phyloP scores from a whole-genome alignment of 495 filamentous ascomycete genomes.

The Hypoxylon fuscum region DNA sequence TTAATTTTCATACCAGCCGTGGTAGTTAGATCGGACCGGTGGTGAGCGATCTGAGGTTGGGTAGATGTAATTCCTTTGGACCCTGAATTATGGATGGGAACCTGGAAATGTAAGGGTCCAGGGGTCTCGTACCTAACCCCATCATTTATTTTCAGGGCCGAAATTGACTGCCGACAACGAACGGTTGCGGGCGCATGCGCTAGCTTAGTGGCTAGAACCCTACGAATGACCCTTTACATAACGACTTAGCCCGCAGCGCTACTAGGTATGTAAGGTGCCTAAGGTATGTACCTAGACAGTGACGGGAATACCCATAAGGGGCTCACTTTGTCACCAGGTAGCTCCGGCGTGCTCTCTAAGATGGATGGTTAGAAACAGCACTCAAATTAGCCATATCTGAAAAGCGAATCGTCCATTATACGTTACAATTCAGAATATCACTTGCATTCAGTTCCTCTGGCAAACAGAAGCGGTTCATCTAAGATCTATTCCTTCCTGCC shows the following conservation, averaged over 20 bases:
- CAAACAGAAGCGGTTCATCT: constrained; percentile 2
- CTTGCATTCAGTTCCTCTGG: neutral
- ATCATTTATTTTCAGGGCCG: constrained; percentile 6
- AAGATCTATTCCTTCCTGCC: constrained; percentile 21
- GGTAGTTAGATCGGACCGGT: constrained; percentile 19
- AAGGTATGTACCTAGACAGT: no score
- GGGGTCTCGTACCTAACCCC: neutral
- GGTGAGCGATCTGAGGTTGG: constrained; percentile 13
- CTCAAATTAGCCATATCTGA: neutral
- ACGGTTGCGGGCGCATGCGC: constrained; percentile 3
- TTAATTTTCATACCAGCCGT: neutral
- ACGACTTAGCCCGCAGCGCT: no score
- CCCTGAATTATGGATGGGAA: neutral
- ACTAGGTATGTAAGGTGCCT: no score
- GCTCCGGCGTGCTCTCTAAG: constrained; percentile 4
- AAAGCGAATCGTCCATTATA: neutral
- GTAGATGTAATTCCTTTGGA: constrained; percentile 13
- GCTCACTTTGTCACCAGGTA: constrained; percentile 9
- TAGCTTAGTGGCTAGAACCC: constrained; percentile 11
- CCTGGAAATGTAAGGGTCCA: neutral
- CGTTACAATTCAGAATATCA: no score
- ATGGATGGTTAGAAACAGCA: constrained; percentile 6
- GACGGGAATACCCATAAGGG: no score
- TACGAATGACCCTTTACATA: no score
- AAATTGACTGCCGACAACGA: neutral